These are phyloP conservation scores for Gnomoniopsis sp. DNA, from an alignment of 2,329 filamentous ascomycete genomes.

Conservation along the genomic window DNA sequence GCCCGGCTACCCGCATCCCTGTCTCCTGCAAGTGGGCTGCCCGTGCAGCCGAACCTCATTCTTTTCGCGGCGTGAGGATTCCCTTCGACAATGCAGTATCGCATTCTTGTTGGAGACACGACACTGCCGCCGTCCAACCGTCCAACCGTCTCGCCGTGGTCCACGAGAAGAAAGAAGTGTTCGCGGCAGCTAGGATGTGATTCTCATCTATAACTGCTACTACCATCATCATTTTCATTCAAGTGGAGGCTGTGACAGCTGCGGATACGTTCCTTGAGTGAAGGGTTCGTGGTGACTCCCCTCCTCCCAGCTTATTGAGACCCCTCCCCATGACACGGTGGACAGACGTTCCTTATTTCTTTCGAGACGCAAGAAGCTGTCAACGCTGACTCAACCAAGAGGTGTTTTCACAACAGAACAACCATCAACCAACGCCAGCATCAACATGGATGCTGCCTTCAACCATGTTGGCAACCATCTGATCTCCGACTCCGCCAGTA, in stretches of 20 bases:
- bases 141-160: neutral
- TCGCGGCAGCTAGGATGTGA: slow-evolving; percentile 17
- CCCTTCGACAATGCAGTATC: neutral
- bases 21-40: neutral
- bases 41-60: slow-evolving; percentile 5
- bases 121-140: slow-evolving; percentile 1
- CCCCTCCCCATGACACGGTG: neutral
- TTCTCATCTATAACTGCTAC: slow-evolving; percentile 3
- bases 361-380: neutral
- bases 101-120: neutral
- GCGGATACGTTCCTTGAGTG: neutral
- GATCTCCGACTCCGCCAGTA: slow-evolving; percentile 77
- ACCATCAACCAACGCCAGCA: slow-evolving; percentile 20
- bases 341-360: slow-evolving; percentile 13
- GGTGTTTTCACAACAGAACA: slow-evolving; percentile 4
- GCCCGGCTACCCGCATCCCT: neutral
- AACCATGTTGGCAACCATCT: slow-evolving; percentile 84
- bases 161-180: neutral
- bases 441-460: slow-evolving; percentile 73
- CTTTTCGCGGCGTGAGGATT: neutral
- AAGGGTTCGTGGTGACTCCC: slow-evolving; percentile 8
- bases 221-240: slow-evolving; percentile 8
- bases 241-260: slow-evolving; percentile 8
- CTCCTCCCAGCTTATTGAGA: neutral
- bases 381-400: neutral